Evolutionary conservation across 225 moss, liverwort and hornwort genomes (phyloP).

Genomic region (Polytrichum formosum): DNA sequence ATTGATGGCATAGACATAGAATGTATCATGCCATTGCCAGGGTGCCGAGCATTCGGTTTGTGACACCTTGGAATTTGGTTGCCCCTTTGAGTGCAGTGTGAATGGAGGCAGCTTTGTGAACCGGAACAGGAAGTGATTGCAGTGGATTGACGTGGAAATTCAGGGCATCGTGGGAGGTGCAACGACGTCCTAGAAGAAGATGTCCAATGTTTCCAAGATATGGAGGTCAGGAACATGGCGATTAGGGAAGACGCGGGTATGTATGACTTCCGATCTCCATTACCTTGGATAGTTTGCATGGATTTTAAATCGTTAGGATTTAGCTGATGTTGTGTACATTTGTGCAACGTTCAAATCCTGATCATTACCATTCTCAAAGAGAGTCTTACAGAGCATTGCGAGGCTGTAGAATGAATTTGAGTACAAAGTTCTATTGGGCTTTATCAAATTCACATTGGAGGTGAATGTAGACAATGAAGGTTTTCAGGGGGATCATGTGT

Average conservation of each 20-base stretch:
- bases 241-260: conserved; percentile 17
- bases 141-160: too few species aligned
- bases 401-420: background rate
- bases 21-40: too few species aligned
- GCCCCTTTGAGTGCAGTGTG: too few species aligned
- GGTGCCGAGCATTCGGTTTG: too few species aligned
- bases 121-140: too few species aligned
- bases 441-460: background rate
- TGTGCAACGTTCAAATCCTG: background rate
- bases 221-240: conserved; percentile 18
- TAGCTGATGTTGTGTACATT: background rate
- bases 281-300: background rate
- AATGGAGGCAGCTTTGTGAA: too few species aligned
- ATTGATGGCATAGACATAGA: too few species aligned
- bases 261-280: background rate
- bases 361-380: background rate
- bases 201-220: conserved; percentile 14
- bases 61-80: too few species aligned
- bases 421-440: background rate
- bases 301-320: too few species aligned
- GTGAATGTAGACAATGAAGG: too few species aligned
- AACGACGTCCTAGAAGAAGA: background rate
- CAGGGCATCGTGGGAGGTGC: background rate
- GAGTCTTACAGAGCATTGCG: background rate
- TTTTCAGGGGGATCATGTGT: too few species aligned